Percentiles rank a stretch among this genome's conserved stretches.
phyloP scores from a whole-genome alignment of 108 stramenopile species.

The Asterionellopsis glacialis region DNA sequence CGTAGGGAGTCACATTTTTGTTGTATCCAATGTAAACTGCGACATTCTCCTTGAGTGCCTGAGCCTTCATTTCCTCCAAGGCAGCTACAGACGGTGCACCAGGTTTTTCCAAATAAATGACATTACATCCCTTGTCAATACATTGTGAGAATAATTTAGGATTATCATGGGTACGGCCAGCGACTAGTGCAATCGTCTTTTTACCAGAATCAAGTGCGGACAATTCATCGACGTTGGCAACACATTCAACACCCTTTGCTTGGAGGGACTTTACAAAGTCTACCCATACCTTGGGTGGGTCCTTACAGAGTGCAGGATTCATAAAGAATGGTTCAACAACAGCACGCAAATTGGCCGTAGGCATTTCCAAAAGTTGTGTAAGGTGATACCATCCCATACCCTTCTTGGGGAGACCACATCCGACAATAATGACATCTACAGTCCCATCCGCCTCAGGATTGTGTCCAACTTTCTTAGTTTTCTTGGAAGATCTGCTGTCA shows the following conservation, averaged over 20 bases:
- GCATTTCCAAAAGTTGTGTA: conserved; percentile 61
- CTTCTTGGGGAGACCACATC: conserved; percentile 54
- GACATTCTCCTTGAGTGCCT: conserved; percentile 30
- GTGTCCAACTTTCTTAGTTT: conserved; percentile 2
- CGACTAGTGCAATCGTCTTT: conserved; percentile 38
- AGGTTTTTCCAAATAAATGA: conserved; percentile 82
- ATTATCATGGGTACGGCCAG: conserved; percentile 73
- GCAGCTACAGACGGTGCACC: conserved; percentile 79
- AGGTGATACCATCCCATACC: conserved; percentile 89
- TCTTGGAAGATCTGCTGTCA: too few relatives aligned
- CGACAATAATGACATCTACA: conserved; percentile 56
- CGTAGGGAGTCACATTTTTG: conserved; percentile 80
- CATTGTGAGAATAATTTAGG: conserved; percentile 50
- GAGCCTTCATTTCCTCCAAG: conserved; percentile 49
- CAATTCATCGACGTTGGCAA: conserved; percentile 34
- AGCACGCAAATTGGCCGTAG: conserved; percentile 21
- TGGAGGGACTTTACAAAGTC: conserved; percentile 38
- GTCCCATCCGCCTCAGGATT: neutral
- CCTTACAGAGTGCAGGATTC: conserved; percentile 20
- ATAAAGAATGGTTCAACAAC: conserved; percentile 77
- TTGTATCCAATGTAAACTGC: conserved; percentile 80
- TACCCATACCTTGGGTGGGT: conserved; percentile 29
- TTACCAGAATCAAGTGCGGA: conserved; percentile 12
- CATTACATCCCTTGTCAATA: conserved; percentile 34
- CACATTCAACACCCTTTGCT: conserved; percentile 36